Evolutionary conservation across 345 rosid genomes (phyloP), one percentile per base, ranked within the genome.

Genomic region (Jatropha curcas): DNA sequence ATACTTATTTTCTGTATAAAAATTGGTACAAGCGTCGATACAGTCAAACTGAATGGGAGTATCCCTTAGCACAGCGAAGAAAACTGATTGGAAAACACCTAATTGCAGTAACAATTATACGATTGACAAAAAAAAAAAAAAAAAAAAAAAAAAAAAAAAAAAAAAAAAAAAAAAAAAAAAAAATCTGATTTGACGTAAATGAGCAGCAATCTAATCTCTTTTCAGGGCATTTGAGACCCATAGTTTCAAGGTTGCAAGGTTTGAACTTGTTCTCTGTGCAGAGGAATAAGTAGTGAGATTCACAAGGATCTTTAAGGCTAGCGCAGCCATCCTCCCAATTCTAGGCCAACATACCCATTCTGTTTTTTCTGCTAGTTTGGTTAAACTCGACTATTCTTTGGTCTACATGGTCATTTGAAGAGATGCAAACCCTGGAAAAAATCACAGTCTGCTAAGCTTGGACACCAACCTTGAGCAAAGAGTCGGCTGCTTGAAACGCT

Each of bases 401-500:
- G 74, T 92, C 98, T 0, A 90, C 93, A 74, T 92, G 90, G 64
- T 95, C 93, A 51, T 90, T 91, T 0, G n/a, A n/a, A 92, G 89
- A 35, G 99, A 92, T n/a, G 99, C 93, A 73, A 95, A 89, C 69
- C 97, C 99, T 0, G 93, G 93, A 92, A 64, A 92, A 95, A 4
- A 94, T 88, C 7, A 94, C 94, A 1, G 97, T 90, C 82, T 90
- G 97, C 76, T 95, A 73, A 94, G 85, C 74, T 92, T 97, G 0
- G 92, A 89, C 55, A 92, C 99, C 68, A 89, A 82, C 80, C 80
- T 92, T 94, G 56, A 90, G 88, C 48, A 95, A 75, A 56, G 99
- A 89, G 70, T 92, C 97, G 48, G 97, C 93, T 68, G 97, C 96
- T 73, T 90, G 98, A 78, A 86, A 96, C n/a, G n/a, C 98, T 94